phyloP scores from a whole-genome alignment of 2,329 filamentous ascomycete species.

The Xylaria polymorpha region DNA sequence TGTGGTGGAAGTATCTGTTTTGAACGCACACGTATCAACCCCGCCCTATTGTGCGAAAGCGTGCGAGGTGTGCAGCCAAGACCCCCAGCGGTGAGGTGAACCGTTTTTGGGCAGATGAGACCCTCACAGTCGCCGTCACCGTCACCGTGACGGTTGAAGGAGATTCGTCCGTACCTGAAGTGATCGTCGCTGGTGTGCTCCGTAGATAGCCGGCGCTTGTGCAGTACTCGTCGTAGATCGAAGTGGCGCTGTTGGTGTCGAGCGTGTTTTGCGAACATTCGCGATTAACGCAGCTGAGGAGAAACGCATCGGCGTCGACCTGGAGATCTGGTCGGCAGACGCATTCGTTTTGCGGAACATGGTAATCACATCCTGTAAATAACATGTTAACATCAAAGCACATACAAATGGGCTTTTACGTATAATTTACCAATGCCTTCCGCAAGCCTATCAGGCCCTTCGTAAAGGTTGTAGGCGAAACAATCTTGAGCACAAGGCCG shows the following conservation, averaged over 20 bases:
- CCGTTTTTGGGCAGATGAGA: conserved; percentile 23
- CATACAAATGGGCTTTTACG: not conserved
- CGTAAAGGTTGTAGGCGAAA: not conserved
- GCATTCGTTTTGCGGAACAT: conserved; percentile 14
- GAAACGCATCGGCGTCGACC: conserved; percentile 8
- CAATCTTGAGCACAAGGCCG: conserved; percentile 26
- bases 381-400: not conserved
- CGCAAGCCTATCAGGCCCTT: conserved; percentile 10
- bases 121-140: conserved; percentile 30
- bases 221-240: conserved; percentile 31
- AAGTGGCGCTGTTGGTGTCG: conserved; percentile 27
- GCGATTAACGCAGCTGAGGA: conserved; percentile 12
- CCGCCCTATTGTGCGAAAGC: conserved; percentile 12
- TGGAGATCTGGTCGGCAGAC: conserved; percentile 29
- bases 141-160: conserved; percentile 28
- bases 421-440: conserved; percentile 15
- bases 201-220: conserved; percentile 23
- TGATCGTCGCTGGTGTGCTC: conserved; percentile 12
- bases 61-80: conserved; percentile 10
- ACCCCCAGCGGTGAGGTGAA: conserved; percentile 7
- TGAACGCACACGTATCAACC: conserved; percentile 31
- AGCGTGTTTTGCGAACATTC: conserved; percentile 14
- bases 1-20: conserved; percentile 24
- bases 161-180: conserved; percentile 31
- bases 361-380: conserved; percentile 1